Evolutionary conservation across 2,329 filamentous ascomycete species (phyloP), one percentile per base, ranked within the genome.

Genomic region (Aspergillus pseudoviridinutans): DNA sequence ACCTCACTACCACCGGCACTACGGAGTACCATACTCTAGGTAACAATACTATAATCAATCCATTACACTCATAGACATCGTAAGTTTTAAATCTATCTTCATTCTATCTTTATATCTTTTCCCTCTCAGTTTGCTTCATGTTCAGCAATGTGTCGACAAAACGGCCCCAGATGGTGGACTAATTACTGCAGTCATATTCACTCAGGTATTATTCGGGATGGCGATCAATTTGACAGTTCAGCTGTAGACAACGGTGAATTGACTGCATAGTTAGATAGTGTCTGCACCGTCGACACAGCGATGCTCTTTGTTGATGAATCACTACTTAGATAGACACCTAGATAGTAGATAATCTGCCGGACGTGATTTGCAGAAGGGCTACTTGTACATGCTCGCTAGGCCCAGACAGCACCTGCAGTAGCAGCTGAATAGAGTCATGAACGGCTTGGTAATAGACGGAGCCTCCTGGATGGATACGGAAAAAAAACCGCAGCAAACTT

Each of bases 1-100:
- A 35, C 12, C 12, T 12, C 32, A 35, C 32, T 35, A 35, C 29
- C 12, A 35, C 29, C 12, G 29, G 12, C 29, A 32, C 29, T 35
- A 38, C 32, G 14, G 14, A 17, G 14, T 17, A 7, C 22, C 51
- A 61, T 46, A 46, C 51, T 38, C 28, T 46, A 29, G 28, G 10
- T 29, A 62, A 54, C 50, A 29, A 47, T 53, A 29, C 28, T 57
- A 56, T 51, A 56, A 54, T 44, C 28, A 24, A 20, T 32, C 24
- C 42, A 52, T 58, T 55, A 25, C 53, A 46, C 10, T 46, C 22
- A 27, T 28, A 38, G 32, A 38, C 44, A 29, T 25, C 49, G 24
- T 25, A 20, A 24, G 27, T 54, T 10, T 32, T 53, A 27, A 52
- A 55, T 38, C 50, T 42, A 49, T 32, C 38, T 22, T 52, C 46